A percentile compares a stretch with the other conserved stretches of the same genome.
These are phyloP conservation scores for Huntiella bhutanensis DNA, from an alignment of 2,329 filamentous ascomycete genomes.

Conservation along the genomic window DNA sequence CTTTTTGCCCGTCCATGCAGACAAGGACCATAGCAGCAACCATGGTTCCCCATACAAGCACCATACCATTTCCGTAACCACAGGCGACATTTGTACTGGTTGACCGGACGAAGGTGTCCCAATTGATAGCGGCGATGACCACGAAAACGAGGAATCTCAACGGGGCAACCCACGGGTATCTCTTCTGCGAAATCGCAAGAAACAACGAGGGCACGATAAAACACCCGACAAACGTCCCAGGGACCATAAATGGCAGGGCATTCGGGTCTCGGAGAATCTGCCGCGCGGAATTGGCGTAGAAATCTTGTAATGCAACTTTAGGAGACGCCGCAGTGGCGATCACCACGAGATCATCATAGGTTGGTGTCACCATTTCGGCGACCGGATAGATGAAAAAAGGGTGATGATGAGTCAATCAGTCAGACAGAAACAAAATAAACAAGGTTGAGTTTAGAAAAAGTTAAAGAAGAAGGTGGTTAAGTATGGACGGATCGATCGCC, in stretches of 20 bases:
- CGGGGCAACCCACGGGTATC: conserved; percentile 24
- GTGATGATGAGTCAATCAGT: neutral
- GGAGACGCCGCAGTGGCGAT: conserved; percentile 6
- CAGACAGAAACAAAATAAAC: neutral
- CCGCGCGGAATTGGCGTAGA: conserved; percentile 22
- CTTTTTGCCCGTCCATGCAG: conserved; percentile 36
- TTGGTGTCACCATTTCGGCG: neutral
- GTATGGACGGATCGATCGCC: too few relatives aligned
- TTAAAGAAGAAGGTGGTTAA: neutral
- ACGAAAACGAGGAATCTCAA: conserved; percentile 28
- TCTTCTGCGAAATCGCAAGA: conserved; percentile 34
- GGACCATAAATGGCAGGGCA: conserved; percentile 31
- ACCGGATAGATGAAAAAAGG: too few relatives aligned
- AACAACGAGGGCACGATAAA: conserved; percentile 34
- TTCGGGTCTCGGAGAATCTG: conserved; percentile 21
- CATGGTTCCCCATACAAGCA: conserved; percentile 31
- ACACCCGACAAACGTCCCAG: conserved; percentile 28
- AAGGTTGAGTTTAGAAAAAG: conserved; percentile 1
- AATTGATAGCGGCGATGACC: conserved; percentile 25
- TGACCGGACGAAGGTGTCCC: conserved; percentile 21
- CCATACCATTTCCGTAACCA: conserved; percentile 31
- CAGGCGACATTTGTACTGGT: conserved; percentile 33
- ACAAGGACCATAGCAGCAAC: conserved; percentile 30
- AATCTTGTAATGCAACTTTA: conserved; percentile 13
- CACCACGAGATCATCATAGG: conserved; percentile 1